Percentiles rank a stretch among this genome's conserved stretches.
Conservation (phyloP, 1,284 basidiomycete genomes). For the Leccinum fallax region DNA sequence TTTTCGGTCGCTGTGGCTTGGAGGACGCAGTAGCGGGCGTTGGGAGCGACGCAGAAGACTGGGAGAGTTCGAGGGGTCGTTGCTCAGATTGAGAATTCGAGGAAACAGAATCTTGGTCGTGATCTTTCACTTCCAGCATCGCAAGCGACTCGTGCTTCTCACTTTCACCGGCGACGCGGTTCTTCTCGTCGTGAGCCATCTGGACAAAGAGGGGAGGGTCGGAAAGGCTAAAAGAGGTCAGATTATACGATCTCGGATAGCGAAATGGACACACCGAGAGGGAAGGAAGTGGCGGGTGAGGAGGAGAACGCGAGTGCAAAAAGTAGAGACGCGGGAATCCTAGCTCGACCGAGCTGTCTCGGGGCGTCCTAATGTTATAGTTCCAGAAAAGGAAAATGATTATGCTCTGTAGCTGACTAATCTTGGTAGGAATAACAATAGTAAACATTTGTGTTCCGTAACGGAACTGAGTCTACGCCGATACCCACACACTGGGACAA, state of each 20-base stretch:
- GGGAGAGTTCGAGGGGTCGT: constrained; percentile 1
- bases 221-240: constrained; percentile 5
- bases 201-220: neutral
- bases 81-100: constrained; percentile 5
- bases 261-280: constrained; percentile 14
- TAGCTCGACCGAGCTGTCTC: neutral
- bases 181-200: constrained; percentile 31
- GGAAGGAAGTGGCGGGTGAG: neutral
- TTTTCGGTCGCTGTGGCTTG: constrained; percentile 24
- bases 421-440: neutral
- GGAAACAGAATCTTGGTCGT: constrained; percentile 12
- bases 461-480: neutral
- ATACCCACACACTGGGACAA: neutral
- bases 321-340: neutral
- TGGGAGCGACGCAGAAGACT: constrained; percentile 22
- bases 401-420: neutral
- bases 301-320: neutral
- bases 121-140: constrained; percentile 23
- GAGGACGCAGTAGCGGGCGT: constrained; percentile 28
- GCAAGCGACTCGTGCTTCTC: constrained; percentile 23
- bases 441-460: neutral
- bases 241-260: neutral
- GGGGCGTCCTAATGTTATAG: neutral
- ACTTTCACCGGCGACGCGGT: constrained; percentile 1
- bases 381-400: neutral